Conservation (phyloP, 75 land plant genomes). For the Gnetum montanum region DNA sequence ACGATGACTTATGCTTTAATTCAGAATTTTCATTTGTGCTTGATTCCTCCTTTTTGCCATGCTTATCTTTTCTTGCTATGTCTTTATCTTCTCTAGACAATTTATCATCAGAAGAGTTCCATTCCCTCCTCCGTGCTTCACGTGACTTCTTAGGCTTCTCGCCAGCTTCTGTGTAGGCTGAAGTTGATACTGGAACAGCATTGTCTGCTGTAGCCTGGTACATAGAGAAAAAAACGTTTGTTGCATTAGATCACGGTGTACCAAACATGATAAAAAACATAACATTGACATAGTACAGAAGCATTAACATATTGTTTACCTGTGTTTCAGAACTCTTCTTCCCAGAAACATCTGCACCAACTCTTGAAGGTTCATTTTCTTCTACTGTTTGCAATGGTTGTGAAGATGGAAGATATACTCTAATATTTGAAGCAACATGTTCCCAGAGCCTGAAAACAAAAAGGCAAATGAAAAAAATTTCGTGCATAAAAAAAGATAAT, state of each 20-base stretch:
- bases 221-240: no score
- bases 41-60: slow-evolving; percentile 11
- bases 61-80: slow-evolving; percentile 9
- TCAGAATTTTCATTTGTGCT: slow-evolving; percentile 3
- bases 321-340: slow-evolving; percentile 3
- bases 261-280: no score
- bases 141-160: slow-evolving; percentile 10
- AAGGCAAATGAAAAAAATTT: neutral
- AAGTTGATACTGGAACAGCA: neutral
- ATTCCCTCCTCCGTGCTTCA: slow-evolving; percentile 30
- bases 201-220: slow-evolving; percentile 6
- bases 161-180: slow-evolving; percentile 7
- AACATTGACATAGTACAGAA: no score
- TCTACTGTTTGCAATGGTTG: slow-evolving; percentile 18
- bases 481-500: no score
- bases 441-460: slow-evolving; percentile 78
- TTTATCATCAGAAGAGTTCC: slow-evolving; percentile 18
- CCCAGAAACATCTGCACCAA: slow-evolving; percentile 1
- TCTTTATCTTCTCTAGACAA: slow-evolving; percentile 15
- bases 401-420: slow-evolving; percentile 33
- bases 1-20: slow-evolving; percentile 2
- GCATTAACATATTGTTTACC: neutral
- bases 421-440: slow-evolving; percentile 50
- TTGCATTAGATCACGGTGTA: no score
- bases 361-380: neutral